Percentiles rank a stretch among this genome's conserved stretches.
Evolutionary conservation across 2,329 filamentous ascomycete genomes (phyloP).

Genomic region (Sporothrix euskadiensis): DNA sequence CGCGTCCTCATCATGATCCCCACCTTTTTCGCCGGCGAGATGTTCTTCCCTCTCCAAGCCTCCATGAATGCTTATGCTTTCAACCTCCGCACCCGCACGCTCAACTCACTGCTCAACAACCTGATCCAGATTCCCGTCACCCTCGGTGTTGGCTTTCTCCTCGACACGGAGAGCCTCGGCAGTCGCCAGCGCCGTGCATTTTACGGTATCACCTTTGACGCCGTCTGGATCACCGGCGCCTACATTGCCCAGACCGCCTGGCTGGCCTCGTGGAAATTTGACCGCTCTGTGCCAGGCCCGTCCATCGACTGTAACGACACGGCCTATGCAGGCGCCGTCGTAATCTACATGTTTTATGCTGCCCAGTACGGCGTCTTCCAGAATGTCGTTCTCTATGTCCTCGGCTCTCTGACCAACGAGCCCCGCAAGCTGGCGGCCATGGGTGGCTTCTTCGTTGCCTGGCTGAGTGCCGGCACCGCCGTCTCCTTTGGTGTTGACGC

Average conservation of each 20-base stretch:
- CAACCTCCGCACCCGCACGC: slow-evolving; percentile 27
- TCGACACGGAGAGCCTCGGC: slow-evolving; percentile 21
- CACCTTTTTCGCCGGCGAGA: slow-evolving; percentile 36
- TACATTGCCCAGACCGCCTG: slow-evolving; percentile 34
- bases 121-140: slow-evolving; percentile 38
- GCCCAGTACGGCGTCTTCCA: slow-evolving; percentile 35
- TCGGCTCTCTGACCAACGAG: slow-evolving; percentile 38
- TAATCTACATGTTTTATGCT: slow-evolving; percentile 22
- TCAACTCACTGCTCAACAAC: slow-evolving; percentile 39
- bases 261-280: slow-evolving; percentile 30
- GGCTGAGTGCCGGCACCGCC: slow-evolving; percentile 21
- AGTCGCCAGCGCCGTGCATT: slow-evolving; percentile 10
- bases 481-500: slow-evolving; percentile 26
- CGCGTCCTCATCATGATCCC: slow-evolving; percentile 37
- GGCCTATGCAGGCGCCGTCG: slow-evolving; percentile 20
- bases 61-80: slow-evolving; percentile 37
- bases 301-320: slow-evolving; percentile 19
- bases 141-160: neutral
- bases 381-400: slow-evolving; percentile 37
- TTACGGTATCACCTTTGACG: slow-evolving; percentile 19
- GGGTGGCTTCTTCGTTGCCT: slow-evolving; percentile 17
- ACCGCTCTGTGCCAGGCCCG: slow-evolving; percentile 32
- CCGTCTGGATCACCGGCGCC: slow-evolving; percentile 37
- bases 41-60: slow-evolving; percentile 40
- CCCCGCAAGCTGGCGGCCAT: slow-evolving; percentile 30